phyloP scores from a whole-genome alignment of 352 stramenopile genomes.

The Globisporangium nunn region DNA sequence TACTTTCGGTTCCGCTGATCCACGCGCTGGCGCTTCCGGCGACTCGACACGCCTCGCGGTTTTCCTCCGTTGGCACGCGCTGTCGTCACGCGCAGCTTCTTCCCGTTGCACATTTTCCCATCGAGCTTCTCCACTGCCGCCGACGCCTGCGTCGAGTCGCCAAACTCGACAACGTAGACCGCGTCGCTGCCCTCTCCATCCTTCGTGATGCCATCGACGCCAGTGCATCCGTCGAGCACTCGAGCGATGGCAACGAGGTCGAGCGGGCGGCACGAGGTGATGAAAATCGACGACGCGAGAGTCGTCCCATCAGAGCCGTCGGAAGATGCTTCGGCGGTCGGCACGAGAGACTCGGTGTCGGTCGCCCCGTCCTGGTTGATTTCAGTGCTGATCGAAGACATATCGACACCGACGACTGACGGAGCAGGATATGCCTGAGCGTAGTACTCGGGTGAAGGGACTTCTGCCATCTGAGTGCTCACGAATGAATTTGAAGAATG shows the following conservation, averaged over 20 bases:
- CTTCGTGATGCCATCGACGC: conserved; percentile 50
- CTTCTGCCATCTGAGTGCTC: not conserved
- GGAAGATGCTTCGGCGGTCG: not conserved
- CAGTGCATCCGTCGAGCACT: conserved; percentile 38
- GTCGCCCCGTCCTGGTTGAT: not conserved
- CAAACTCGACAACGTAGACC: conserved; percentile 50
- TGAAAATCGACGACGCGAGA: conserved; percentile 23
- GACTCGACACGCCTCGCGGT: conserved; percentile 25
- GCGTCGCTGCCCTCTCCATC: conserved; percentile 21
- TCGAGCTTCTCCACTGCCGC: conserved; percentile 43
- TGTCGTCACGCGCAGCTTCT: conserved; percentile 34
- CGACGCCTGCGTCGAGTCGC: conserved; percentile 24
- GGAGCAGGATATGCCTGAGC: conserved; percentile 1
- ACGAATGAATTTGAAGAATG: not conserved
- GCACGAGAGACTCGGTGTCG: conserved; percentile 6
- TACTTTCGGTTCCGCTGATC: conserved; percentile 22
- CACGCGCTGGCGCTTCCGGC: conserved; percentile 63
- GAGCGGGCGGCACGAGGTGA: conserved; percentile 44
- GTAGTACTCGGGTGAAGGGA: not conserved
- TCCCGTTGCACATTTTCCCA: conserved; percentile 38
- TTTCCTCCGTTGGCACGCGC: conserved; percentile 9
- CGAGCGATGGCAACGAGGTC: conserved; percentile 38
- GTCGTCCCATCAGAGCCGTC: conserved; percentile 6
- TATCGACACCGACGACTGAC: not conserved
- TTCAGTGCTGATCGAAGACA: not conserved